Evolutionary conservation across 2,329 filamentous ascomycete genomes (phyloP), one percentile per base, ranked within the genome.

Genomic region (Talaromyces islandicus): DNA sequence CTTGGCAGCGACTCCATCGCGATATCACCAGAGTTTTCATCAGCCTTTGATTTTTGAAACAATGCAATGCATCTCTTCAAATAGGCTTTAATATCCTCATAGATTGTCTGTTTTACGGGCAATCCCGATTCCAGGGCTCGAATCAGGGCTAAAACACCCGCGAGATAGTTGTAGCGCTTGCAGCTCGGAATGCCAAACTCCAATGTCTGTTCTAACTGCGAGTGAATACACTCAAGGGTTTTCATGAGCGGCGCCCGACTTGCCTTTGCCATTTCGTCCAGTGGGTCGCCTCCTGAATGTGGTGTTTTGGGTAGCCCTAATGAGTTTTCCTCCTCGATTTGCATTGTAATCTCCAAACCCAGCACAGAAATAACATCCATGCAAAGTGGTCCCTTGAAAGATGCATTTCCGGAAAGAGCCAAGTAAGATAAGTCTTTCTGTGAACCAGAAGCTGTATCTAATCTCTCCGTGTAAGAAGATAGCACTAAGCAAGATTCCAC

Each of bases 321-420:
- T 12, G 58, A 59, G 46, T 24, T 51, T 29, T 58, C 59, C 54
- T 70, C 67, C 55, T 66, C 67, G n/a, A 68, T 54, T 43, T 70
- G 67, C n/a, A 62, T 64, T 32, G 64, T 56, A 25, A 68, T 55
- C 55, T 70, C 67, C 11, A 68, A 55, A 17, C 66, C 63, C 17
- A 68, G 48, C 30, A 63, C 58, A 11, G 62, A 58, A 29, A 68
- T 64, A 24, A 67, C 58, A 35, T 69, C 67, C 29, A 69, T 61
- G 24, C 63, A 63, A 11, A 69, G 58, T n/a, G 66, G 43, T 1
- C 64, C 66, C 21, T 63, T 64, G 59, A 68, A 67, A 11, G 65
- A 54, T 9, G 64, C 64, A 17, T 57, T 54, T 25, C 66, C 62
- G 14, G 63, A 56, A 27, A 65, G 51, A 35, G 54, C 59, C 11